phyloP scores from a whole-genome alignment of 2,329 filamentous ascomycete species.

The Aspergillus glaucus region DNA sequence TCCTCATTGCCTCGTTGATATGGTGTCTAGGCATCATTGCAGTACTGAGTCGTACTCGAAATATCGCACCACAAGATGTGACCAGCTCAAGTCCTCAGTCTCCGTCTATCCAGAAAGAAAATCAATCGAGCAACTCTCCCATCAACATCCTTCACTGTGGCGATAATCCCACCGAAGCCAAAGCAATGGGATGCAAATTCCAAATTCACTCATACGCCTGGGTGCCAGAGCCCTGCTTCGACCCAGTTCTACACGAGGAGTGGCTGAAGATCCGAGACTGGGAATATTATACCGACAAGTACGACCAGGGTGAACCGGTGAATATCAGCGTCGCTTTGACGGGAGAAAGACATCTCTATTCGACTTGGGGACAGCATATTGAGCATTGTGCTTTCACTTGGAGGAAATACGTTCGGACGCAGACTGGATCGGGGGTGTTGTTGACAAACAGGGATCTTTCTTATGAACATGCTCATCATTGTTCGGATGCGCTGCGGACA shows the following conservation, averaged over 20 bases:
- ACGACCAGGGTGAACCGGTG: not conserved
- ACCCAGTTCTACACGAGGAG: not conserved
- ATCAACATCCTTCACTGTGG: not conserved
- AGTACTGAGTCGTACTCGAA: too few species aligned
- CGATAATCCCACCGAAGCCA: not conserved
- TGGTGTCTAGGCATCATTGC: too few species aligned
- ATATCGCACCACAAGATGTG: too few species aligned
- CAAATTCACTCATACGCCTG: not conserved
- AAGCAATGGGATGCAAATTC: not conserved
- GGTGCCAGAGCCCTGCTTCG: conserved; percentile 2
- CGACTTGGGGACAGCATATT: conserved; percentile 1
- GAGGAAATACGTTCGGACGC: not conserved
- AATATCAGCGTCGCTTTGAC: not conserved
- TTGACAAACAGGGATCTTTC: not conserved
- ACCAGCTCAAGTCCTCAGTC: not conserved
- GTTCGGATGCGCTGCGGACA: conserved; percentile 1
- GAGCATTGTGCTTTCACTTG: not conserved
- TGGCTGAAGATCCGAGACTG: not conserved
- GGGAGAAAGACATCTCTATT: conserved; percentile 1
- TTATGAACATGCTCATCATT: conserved; percentile 1
- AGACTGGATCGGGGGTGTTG: not conserved
- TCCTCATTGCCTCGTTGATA: not conserved
- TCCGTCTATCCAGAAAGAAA: not conserved
- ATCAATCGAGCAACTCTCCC: not conserved
- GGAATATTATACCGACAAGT: not conserved